Percentiles rank a stretch among this genome's conserved stretches.
These are phyloP conservation scores for Hirschioporus abietinus DNA, from an alignment of 768 basidiomycete genomes.

Conservation along the genomic window DNA sequence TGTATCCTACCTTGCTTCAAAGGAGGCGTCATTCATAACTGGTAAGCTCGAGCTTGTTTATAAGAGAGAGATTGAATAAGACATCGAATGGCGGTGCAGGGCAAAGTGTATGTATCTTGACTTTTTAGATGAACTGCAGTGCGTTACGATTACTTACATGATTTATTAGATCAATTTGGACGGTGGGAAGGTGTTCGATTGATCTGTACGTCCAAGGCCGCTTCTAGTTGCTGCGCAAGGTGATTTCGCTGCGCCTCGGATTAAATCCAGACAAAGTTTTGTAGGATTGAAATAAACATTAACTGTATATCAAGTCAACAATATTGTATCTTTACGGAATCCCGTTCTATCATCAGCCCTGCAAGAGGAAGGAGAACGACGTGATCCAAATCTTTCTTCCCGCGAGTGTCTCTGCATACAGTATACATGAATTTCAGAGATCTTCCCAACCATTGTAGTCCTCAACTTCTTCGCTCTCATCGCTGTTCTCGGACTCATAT, in stretches of 20 bases:
- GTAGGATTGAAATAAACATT: too few species aligned
- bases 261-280: too few species aligned
- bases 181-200: not conserved
- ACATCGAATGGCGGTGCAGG: not conserved
- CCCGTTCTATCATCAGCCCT: too few species aligned
- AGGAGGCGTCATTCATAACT: constrained; percentile 11
- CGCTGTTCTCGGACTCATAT: not conserved
- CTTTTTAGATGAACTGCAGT: not conserved
- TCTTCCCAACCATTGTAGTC: not conserved
- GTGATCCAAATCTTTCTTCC: too few species aligned
- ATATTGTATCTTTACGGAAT: too few species aligned
- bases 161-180: not conserved
- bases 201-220: not conserved
- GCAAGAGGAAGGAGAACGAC: too few species aligned
- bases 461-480: not conserved
- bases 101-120: not conserved
- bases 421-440: not conserved
- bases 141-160: not conserved
- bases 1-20: constrained; percentile 12
- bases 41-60: constrained; percentile 5
- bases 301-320: too few species aligned
- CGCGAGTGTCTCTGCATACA: too few species aligned
- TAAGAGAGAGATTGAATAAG: too few species aligned
- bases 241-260: too few species aligned
- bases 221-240: too few species aligned